A percentile compares a stretch with the other conserved stretches of the same genome.
These are phyloP conservation scores for Scytalidium sp. DNA, from an alignment of 2,329 filamentous ascomycete species.

Conservation along the genomic window DNA sequence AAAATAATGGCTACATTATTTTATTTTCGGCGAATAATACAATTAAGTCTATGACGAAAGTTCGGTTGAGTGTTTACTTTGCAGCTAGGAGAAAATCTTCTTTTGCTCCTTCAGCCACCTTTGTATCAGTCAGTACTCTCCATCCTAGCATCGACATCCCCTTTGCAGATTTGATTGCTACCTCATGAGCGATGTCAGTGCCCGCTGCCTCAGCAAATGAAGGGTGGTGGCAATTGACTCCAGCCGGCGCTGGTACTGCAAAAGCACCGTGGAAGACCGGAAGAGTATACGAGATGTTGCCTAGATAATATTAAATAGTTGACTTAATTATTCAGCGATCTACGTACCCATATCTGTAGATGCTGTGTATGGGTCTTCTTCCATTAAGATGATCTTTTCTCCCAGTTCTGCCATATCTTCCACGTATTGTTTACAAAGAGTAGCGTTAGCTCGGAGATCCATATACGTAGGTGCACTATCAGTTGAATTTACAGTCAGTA, in stretches of 20 bases:
- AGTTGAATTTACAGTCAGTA: background rate
- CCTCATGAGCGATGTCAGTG: slow-evolving; percentile 21
- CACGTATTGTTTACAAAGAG: slow-evolving; percentile 7
- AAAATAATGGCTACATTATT: too few relatives aligned
- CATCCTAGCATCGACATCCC: slow-evolving; percentile 13
- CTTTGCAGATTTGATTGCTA: slow-evolving; percentile 19
- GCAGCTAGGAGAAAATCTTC: background rate
- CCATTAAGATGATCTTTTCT: slow-evolving; percentile 2
- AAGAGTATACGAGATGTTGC: slow-evolving; percentile 9
- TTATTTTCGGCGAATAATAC: too few relatives aligned
- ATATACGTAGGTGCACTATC: slow-evolving; percentile 7
- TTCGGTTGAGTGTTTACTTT: too few relatives aligned
- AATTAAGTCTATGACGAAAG: too few relatives aligned
- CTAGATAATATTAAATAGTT: background rate
- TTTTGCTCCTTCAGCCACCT: slow-evolving; percentile 32
- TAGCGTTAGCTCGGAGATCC: slow-evolving; percentile 7
- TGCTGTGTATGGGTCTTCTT: slow-evolving; percentile 1
- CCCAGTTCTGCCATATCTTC: slow-evolving; percentile 8
- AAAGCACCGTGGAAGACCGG: slow-evolving; percentile 10
- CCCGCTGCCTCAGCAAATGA: slow-evolving; percentile 22
- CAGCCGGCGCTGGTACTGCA: slow-evolving; percentile 4
- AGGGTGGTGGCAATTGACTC: slow-evolving; percentile 23
- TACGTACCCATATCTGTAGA: slow-evolving; percentile 1
- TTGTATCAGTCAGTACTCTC: slow-evolving; percentile 1
- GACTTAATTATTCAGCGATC: background rate